These are phyloP conservation scores for Pseudogymnoascus sp. DNA, from an alignment of 2,329 filamentous ascomycete genomes.

Conservation along the genomic window DNA sequence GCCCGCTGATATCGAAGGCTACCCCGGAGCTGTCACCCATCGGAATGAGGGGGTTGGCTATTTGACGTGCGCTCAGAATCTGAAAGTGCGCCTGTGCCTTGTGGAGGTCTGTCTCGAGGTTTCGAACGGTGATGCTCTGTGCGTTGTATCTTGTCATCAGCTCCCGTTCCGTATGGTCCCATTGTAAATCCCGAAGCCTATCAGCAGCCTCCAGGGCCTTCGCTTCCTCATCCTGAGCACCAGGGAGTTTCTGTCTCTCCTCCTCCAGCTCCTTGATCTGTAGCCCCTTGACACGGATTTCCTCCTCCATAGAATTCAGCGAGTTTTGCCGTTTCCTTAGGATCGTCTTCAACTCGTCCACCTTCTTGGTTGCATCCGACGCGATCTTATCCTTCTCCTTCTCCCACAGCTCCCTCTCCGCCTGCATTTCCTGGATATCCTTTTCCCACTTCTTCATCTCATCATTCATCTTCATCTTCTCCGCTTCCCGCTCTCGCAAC, in stretches of 20 bases:
- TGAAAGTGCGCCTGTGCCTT: slow-evolving; percentile 16
- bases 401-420: slow-evolving; percentile 47
- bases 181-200: slow-evolving; percentile 25
- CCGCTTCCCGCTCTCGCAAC: slow-evolving; percentile 60
- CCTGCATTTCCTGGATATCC: slow-evolving; percentile 53
- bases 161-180: slow-evolving; percentile 24
- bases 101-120: slow-evolving; percentile 20
- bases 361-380: slow-evolving; percentile 44
- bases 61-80: slow-evolving; percentile 19
- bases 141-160: slow-evolving; percentile 20
- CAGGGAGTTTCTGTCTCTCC: slow-evolving; percentile 56
- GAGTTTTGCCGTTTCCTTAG: slow-evolving; percentile 54
- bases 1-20: slow-evolving; percentile 25
- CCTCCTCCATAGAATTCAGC: slow-evolving; percentile 55
- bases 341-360: slow-evolving; percentile 45
- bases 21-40: slow-evolving; percentile 29
- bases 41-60: slow-evolving; percentile 24
- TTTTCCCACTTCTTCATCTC: slow-evolving; percentile 63
- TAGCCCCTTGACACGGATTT: slow-evolving; percentile 63
- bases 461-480: slow-evolving; percentile 62
- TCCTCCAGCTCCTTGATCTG: slow-evolving; percentile 70
- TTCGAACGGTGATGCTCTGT: slow-evolving; percentile 18
- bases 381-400: slow-evolving; percentile 46
- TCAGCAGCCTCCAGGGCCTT: slow-evolving; percentile 23
- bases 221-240: slow-evolving; percentile 46